These are phyloP conservation scores for Huiozyma sinensis DNA, from an alignment of 805 yeast genomes.

Conservation along the genomic window DNA sequence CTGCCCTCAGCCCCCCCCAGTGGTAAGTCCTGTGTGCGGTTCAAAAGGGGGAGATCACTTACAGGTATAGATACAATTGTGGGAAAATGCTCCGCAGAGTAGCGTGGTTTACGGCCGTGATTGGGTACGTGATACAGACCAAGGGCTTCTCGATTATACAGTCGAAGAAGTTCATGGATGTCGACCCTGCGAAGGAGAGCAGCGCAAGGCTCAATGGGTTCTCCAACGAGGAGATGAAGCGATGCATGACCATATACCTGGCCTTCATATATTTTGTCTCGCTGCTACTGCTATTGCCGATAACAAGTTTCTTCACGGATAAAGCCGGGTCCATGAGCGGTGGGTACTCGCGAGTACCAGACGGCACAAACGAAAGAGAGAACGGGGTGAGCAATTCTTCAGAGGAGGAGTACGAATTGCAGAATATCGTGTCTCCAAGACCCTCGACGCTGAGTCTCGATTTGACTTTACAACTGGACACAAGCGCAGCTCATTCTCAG, in stretches of 20 bases:
- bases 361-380: background rate
- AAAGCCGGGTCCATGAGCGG: background rate
- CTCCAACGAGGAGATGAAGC: slow-evolving; percentile 8
- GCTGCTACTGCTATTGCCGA: slow-evolving; percentile 15
- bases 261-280: slow-evolving; percentile 18
- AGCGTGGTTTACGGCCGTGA: slow-evolving; percentile 21
- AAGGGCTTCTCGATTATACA: slow-evolving; percentile 18
- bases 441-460: background rate
- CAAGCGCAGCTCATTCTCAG: background rate
- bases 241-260: slow-evolving; percentile 13
- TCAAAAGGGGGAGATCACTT: too few relatives aligned
- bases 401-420: background rate
- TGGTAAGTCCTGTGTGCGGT: too few relatives aligned
- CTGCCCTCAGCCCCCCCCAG: too few relatives aligned
- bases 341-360: background rate
- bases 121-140: slow-evolving; percentile 24
- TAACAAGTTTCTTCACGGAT: slow-evolving; percentile 3
- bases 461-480: background rate
- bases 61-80: too few relatives aligned
- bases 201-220: background rate
- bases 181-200: background rate
- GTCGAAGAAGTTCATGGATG: slow-evolving; percentile 1
- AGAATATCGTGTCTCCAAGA: background rate
- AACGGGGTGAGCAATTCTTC: background rate
- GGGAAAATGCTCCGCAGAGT: background rate